These are phyloP conservation scores for Ophidiomyces ophidiicola DNA, from an alignment of 2,329 filamentous ascomycete species.

Conservation along the genomic window DNA sequence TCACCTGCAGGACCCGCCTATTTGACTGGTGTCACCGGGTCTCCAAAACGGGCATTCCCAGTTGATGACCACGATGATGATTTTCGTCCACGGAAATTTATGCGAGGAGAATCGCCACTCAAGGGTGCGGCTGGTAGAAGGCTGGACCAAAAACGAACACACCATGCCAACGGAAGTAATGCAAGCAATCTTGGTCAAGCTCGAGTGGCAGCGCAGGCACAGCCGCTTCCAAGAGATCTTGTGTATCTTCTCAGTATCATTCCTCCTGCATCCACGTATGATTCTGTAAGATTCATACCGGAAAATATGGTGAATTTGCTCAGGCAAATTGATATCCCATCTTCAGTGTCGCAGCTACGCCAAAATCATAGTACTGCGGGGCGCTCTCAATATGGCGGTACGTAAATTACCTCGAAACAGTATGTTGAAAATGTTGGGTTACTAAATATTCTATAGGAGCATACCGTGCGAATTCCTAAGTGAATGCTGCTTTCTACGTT, in stretches of 20 bases:
- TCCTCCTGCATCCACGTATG: constrained; percentile 60
- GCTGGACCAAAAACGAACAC: constrained; percentile 54
- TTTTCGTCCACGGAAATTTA: constrained; percentile 70
- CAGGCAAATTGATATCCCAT: constrained; percentile 53
- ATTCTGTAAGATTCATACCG: constrained; percentile 56
- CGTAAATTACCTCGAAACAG: constrained; percentile 7
- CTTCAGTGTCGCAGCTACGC: constrained; percentile 32
- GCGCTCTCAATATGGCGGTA: constrained; percentile 27
- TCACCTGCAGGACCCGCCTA: constrained; percentile 24
- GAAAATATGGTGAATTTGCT: constrained; percentile 62
- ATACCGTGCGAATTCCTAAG: constrained; percentile 1
- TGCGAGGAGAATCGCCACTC: constrained; percentile 79
- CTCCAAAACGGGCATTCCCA: constrained; percentile 47
- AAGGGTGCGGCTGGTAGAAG: constrained; percentile 82
- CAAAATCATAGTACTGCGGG: constrained; percentile 22
- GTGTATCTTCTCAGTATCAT: constrained; percentile 57
- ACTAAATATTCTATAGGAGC: neutral
- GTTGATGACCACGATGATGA: constrained; percentile 60
- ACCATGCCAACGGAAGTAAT: constrained; percentile 22
- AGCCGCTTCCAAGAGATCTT: constrained; percentile 60
- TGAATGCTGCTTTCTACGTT: neutral
- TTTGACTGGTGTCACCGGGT: constrained; percentile 28
- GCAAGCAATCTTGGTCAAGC: constrained; percentile 21
- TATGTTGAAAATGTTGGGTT: neutral
- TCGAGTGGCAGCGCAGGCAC: constrained; percentile 45